Base-by-base conservation (phyloP, 1,139 yeast genomes). In the Suhomyces choctaworum region DNA sequence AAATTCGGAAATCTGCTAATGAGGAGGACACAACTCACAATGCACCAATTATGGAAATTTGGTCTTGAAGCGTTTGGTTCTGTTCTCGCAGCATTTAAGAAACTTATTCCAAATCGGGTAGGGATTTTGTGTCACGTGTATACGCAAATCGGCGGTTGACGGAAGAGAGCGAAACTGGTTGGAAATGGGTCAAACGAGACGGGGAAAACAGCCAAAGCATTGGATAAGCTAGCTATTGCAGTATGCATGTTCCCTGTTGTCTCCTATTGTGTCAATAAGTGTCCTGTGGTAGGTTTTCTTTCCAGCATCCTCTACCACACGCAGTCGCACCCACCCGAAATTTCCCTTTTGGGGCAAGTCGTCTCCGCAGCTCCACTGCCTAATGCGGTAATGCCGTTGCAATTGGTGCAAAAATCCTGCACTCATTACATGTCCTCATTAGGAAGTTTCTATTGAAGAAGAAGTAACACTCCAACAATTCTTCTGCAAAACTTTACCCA, bases 321-420 rank as follows among this genome's bases (percentile, higher is more conserved):
- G 20, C 20, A 17, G 20, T 17, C 20, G n/a, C n/a, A n/a, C 6
- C 16, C 7, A 14, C 21, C 10, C 22, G 17, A 11, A 22, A 27
- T 25, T 37, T 39, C 29, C 56, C 54, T 29, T 33, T 40, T 41
- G 27, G 33, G 53, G 55, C 32, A 39, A 44, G 6, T 17, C 20
- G 20, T 17, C 20, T 17, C 20, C 20, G 20, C 20, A 17, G 12
- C 28, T 20, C 5, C 34, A 33, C 33, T 37, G 19, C 40, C 40
- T 28, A 22, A 26, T 22, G 3, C 19, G 35, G 41, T 2, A 36
- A 36, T 36, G 6, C 22, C 29, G 37, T 29, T 29, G 40, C 35
- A 27, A 19, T 25, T 26, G 36, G 16, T 36, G 40, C 41, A 34
- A 34, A n/a, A 32, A 37, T 21, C 25, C 32, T 24, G 25, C 26